Conservation (phyloP, 2,329 filamentous ascomycete species). For the Penicillium sp. region DNA sequence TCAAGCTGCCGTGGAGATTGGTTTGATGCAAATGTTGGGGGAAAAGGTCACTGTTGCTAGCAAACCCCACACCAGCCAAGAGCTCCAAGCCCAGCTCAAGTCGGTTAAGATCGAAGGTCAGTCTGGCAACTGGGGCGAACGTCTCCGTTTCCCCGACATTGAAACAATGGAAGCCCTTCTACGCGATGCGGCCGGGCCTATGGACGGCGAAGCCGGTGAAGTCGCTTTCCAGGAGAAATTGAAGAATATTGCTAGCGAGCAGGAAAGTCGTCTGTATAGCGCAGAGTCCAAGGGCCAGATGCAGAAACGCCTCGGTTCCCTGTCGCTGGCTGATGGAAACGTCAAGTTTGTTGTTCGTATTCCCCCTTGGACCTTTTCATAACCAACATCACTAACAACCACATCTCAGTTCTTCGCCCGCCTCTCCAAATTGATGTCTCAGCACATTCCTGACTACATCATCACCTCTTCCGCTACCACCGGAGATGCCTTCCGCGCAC, state of each 20-base stretch:
- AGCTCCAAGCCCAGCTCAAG: constrained; percentile 18
- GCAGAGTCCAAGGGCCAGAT: constrained; percentile 17
- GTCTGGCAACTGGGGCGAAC: constrained; percentile 21
- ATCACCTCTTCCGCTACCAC: constrained; percentile 58
- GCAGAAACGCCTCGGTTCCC: constrained; percentile 21
- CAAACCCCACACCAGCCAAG: background rate
- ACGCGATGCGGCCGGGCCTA: background rate
- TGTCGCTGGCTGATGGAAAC: constrained; percentile 55
- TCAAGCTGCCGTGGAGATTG: constrained; percentile 56
- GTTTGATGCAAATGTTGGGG: constrained; percentile 47
- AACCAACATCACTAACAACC: constrained; percentile 8
- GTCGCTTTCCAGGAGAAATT: background rate
- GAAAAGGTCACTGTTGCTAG: background rate
- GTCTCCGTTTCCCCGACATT: constrained; percentile 33
- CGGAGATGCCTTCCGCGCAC: constrained; percentile 48
- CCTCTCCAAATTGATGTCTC: constrained; percentile 75
- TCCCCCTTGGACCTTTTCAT: background rate
- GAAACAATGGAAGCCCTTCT: constrained; percentile 31
- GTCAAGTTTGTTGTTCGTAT: constrained; percentile 71
- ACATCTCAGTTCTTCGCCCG: constrained; percentile 71
- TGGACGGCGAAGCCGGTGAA: background rate
- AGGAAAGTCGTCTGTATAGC: background rate
- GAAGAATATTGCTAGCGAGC: background rate
- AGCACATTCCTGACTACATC: constrained; percentile 67
- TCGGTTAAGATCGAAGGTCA: constrained; percentile 32